Evolutionary conservation across 345 rosid genomes (phyloP).

Genomic region (Eucalyptus erythrocorys): DNA sequence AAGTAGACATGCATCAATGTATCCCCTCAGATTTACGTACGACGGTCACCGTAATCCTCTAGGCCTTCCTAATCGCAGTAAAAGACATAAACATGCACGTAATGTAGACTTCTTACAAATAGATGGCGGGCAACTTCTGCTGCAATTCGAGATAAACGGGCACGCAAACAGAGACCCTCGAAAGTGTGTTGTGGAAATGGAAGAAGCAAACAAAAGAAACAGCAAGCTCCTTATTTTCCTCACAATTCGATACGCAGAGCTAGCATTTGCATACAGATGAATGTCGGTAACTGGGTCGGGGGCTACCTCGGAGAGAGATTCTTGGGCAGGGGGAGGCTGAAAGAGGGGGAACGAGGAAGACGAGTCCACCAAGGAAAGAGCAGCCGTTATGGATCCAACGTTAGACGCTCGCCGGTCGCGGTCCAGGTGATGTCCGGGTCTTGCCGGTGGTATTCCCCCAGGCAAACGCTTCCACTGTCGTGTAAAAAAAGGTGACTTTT

Average conservation of each 20-base stretch:
- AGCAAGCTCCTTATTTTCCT: not conserved
- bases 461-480: constrained; percentile 8
- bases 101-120: not conserved
- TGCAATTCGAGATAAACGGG: not conserved
- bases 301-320: constrained; percentile 22
- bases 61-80: not conserved
- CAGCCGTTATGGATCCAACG: constrained; percentile 36
- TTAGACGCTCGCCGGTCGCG: constrained; percentile 2
- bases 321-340: constrained; percentile 33
- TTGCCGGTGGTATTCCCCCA: constrained; percentile 16
- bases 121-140: not conserved
- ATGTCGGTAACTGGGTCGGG: not conserved
- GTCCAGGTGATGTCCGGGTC: constrained; percentile 14
- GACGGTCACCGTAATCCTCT: not conserved
- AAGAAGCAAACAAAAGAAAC: not conserved
- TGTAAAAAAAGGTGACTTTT: not conserved
- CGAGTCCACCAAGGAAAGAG: constrained; percentile 12
- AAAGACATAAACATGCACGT: not conserved
- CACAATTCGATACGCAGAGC: not conserved
- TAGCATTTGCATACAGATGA: not conserved
- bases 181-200: not conserved
- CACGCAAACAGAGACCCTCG: not conserved
- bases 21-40: not conserved
- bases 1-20: not conserved
- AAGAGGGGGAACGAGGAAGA: constrained; percentile 63